Evolutionary conservation across 2,329 filamentous ascomycete species (phyloP), one percentile per base, ranked within the genome.

Genomic region (Exophiala oligosperma): DNA sequence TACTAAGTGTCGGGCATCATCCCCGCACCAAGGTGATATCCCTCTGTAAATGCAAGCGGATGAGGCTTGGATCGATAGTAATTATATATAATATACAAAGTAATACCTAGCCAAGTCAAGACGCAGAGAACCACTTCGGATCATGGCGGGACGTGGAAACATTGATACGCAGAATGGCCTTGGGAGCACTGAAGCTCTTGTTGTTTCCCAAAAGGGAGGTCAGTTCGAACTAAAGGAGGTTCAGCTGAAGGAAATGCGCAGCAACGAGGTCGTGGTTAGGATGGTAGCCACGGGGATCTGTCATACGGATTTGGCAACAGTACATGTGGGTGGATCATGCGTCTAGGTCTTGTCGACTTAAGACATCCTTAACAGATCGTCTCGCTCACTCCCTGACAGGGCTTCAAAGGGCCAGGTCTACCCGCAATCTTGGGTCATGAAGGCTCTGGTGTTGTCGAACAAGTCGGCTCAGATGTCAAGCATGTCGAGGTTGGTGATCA

Each of bases 351-450:
- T 35, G 29, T 28, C 26, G 26, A 28, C 26, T 7, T 28, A 28
- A 7, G 26, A 28, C 26, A 28, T 7, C 26, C 26, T 3, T 7
- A 28, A 7, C 26, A 28, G 11, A 9, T 35, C 29, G 11, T 35
- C 9, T 35, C 29, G 29, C 29, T 35, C 29, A 35, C 29, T 9
- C 2, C 4, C 29, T 35, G 5, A 11, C 38, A 41, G 38, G 38
- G 38, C n/a, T 41, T 41, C 38, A 41, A 41, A 41, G 38, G 38
- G 38, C 38, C 38, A 17, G 38, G 38, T 23, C 21, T 41, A 23
- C 79, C 79, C 0, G 68, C 73, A 28, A 73, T 84, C 1, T 68
- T 82, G 14, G 81, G 81, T 1, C 81, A 84, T 60, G 81, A 84
- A 72, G 54, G 54, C 7, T 71, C 78, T 2, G 81, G 81, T 9